Conservation (phyloP, 352 stramenopile species). For the Pythium brachiatum region DNA sequence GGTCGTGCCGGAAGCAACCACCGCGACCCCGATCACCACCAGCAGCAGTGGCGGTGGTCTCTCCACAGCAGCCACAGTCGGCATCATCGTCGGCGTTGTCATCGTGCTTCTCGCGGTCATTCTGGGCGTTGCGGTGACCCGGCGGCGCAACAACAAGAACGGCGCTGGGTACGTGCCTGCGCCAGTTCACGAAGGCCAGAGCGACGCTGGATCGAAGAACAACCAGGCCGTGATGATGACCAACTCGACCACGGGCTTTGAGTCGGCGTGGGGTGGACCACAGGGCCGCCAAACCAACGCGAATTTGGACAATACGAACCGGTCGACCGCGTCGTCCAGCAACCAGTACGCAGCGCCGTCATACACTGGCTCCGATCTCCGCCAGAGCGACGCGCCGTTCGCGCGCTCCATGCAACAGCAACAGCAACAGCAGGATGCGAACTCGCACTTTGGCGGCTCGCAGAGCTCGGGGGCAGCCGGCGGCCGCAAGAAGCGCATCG, state of each 20-base stretch:
- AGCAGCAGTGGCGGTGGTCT: constrained; percentile 29
- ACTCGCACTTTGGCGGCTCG: constrained; percentile 9
- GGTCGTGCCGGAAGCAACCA: constrained; percentile 3
- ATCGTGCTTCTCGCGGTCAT: constrained; percentile 45
- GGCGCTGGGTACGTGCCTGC: constrained; percentile 41
- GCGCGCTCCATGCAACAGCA: constrained; percentile 29
- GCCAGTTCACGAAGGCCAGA: constrained; percentile 39
- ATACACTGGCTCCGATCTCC: constrained; percentile 1
- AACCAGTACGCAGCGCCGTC: constrained; percentile 22
- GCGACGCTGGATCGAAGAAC: constrained; percentile 11
- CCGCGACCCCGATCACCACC: constrained; percentile 2
- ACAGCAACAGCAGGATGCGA: constrained; percentile 6
- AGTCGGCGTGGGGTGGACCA: constrained; percentile 25
- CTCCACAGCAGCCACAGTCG: constrained; percentile 46
- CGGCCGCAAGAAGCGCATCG: constrained; percentile 36
- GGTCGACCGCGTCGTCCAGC: constrained; percentile 36
- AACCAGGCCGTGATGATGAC: constrained; percentile 24
- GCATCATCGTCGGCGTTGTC: constrained; percentile 56
- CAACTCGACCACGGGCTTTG: constrained; percentile 30
- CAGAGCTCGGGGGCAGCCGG: constrained; percentile 13
- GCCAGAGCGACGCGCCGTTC: constrained; percentile 26
- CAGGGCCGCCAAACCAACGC: constrained; percentile 13
- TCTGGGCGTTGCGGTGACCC: constrained; percentile 37
- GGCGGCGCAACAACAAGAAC: constrained; percentile 29
- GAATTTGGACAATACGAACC: constrained; percentile 37